Conservation (phyloP, 2,329 filamentous ascomycete species). For the Myriosclerotinia scirpicola region DNA sequence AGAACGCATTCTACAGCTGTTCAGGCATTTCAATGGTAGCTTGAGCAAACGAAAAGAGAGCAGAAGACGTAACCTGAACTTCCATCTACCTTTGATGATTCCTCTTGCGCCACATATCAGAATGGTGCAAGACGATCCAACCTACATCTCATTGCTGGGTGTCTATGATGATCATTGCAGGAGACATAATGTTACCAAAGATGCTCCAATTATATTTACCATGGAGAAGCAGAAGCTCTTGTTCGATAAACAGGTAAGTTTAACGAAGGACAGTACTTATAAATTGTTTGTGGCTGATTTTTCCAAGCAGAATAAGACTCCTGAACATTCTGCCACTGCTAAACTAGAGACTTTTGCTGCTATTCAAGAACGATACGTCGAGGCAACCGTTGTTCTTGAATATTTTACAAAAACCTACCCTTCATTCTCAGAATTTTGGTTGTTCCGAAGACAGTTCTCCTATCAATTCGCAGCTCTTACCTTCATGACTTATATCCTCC, state of each 20-base stretch:
- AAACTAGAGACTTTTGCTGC: constrained; percentile 90
- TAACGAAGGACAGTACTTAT: not conserved
- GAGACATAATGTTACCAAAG: constrained; percentile 82
- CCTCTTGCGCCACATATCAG: constrained; percentile 92
- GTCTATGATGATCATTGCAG: constrained; percentile 97
- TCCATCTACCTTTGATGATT: constrained; percentile 93
- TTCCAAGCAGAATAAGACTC: constrained; percentile 54
- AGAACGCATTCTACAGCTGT: constrained; percentile 91
- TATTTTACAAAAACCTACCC: constrained; percentile 90
- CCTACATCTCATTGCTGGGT: constrained; percentile 90
- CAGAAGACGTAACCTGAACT: constrained; percentile 87
- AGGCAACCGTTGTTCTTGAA: constrained; percentile 75
- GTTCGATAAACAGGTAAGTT: constrained; percentile 53
- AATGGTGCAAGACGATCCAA: constrained; percentile 92
- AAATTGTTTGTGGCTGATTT: constrained; percentile 37
- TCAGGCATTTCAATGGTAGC: constrained; percentile 95
- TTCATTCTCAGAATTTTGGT: constrained; percentile 91
- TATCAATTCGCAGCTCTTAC: constrained; percentile 94
- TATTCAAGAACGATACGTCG: constrained; percentile 92
- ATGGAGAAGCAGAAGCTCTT: constrained; percentile 89
- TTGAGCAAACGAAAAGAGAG: constrained; percentile 93
- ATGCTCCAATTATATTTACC: constrained; percentile 90
- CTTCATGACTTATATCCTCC: constrained; percentile 98
- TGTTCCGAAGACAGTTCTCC: constrained; percentile 95
- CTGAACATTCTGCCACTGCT: constrained; percentile 69